These are phyloP conservation scores for Truncatella angustata DNA, from an alignment of 2,329 filamentous ascomycete species.

Conservation along the genomic window DNA sequence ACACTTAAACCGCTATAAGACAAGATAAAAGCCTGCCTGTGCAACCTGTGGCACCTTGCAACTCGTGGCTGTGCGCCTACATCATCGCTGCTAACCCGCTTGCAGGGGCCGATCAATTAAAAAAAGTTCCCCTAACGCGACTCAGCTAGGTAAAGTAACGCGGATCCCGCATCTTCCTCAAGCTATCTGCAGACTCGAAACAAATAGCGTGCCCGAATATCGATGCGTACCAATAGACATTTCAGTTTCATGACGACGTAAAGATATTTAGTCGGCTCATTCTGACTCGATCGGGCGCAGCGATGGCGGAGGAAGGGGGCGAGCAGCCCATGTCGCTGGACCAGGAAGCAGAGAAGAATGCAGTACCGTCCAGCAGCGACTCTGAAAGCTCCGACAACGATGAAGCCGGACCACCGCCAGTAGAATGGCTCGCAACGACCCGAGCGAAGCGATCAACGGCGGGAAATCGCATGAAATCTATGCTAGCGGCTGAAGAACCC, in stretches of 20 bases:
- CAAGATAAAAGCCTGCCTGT: too few species aligned
- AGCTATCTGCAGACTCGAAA: neutral
- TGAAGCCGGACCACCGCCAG: slow-evolving; percentile 26
- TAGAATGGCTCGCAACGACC: slow-evolving; percentile 71
- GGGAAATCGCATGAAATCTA: slow-evolving; percentile 77
- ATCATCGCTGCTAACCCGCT: neutral
- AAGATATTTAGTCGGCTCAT: neutral
- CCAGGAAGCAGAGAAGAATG: slow-evolving; percentile 28
- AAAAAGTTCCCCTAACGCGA: slow-evolving; percentile 4
- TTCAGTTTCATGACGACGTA: neutral
- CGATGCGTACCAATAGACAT: neutral
- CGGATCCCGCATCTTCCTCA: neutral
- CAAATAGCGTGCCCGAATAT: neutral
- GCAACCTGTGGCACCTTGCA: neutral
- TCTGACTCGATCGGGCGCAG: neutral
- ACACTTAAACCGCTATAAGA: neutral
- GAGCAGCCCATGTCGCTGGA: slow-evolving; percentile 37
- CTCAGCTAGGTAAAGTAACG: neutral
- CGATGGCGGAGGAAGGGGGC: slow-evolving; percentile 40
- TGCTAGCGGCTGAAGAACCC: slow-evolving; percentile 72
- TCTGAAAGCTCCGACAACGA: slow-evolving; percentile 29
- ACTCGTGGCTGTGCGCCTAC: neutral
- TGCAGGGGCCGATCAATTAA: neutral
- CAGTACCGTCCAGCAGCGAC: slow-evolving; percentile 34
- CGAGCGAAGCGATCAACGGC: slow-evolving; percentile 77